Percentiles rank a stretch among this genome's conserved stretches.
phyloP scores from a whole-genome alignment of 176 grass and related monocot genomes.

The Triticum timopheevii region DNA sequence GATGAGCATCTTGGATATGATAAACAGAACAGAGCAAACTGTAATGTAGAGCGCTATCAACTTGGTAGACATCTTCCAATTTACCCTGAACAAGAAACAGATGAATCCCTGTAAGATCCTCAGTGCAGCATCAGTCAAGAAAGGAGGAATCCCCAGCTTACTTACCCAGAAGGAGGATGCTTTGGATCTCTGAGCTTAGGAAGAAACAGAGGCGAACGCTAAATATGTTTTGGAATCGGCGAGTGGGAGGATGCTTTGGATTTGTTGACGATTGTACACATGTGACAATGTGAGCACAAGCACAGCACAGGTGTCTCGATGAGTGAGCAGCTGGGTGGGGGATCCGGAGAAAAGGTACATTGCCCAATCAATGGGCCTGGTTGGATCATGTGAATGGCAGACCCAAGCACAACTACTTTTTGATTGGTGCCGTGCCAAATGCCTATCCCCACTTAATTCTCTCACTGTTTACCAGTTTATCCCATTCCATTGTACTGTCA shows the following conservation, averaged over 20 bases:
- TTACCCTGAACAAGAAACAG: not conserved
- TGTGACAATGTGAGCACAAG: conserved; percentile 20
- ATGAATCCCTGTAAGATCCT: not conserved
- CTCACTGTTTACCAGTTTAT: not conserved
- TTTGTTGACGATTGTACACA: not conserved
- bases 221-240: conserved; percentile 11
- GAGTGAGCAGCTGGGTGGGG: conserved; percentile 24
- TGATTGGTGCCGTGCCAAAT: conserved; percentile 1
- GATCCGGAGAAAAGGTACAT: not conserved
- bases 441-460: conserved; percentile 18
- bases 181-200: not conserved
- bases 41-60: conserved; percentile 66
- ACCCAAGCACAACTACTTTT: conserved; percentile 17
- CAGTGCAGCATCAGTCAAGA: not conserved
- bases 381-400: conserved; percentile 65
- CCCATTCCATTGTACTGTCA: not conserved
- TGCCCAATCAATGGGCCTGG: conserved; percentile 33
- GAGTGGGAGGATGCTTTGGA: not conserved
- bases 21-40: conserved; percentile 60
- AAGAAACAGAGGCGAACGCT: not conserved
- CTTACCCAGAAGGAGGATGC: not conserved
- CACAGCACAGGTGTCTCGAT: conserved; percentile 34
- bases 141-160: not conserved
- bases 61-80: conserved; percentile 27
- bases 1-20: conserved; percentile 76